Evolutionary conservation across 2,329 filamentous ascomycete species (phyloP).

Genomic region (Didymella lethalis): DNA sequence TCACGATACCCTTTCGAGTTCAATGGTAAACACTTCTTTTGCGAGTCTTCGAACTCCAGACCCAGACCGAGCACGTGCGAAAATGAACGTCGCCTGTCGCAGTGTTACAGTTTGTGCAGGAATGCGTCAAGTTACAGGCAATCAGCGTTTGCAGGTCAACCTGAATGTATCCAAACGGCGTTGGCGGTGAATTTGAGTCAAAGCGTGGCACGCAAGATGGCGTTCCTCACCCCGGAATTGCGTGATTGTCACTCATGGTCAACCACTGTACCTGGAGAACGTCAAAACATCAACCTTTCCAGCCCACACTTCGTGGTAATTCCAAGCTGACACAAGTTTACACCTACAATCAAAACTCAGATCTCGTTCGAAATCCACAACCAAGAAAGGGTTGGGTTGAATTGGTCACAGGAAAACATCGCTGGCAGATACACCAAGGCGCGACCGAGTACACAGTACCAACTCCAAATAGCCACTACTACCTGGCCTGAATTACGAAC

Average conservation of each 20-base stretch:
- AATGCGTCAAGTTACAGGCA: too few species aligned
- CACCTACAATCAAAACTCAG: too few species aligned
- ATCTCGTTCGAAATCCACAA: background rate
- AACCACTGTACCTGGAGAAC: background rate
- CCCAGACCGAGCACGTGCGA: background rate
- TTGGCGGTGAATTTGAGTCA: constrained; percentile 6
- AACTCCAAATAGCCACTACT: background rate
- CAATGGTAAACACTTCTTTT: background rate
- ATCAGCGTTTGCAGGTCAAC: background rate
- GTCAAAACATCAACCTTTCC: background rate
- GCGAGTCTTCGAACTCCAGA: background rate
- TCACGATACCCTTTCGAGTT: background rate
- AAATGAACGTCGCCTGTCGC: background rate
- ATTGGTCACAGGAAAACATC: background rate
- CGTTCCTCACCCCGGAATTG: constrained; percentile 31
- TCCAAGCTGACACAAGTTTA: too few species aligned
- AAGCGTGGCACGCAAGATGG: constrained; percentile 26
- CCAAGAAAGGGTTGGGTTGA: background rate
- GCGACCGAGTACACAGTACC: background rate
- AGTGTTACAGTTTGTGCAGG: background rate
- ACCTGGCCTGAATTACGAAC: background rate
- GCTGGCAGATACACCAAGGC: background rate
- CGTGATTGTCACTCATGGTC: constrained; percentile 42
- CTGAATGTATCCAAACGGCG: too few species aligned
- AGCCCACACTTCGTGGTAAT: background rate